phyloP scores from a whole-genome alignment of 83 land plant species.

The Isoetes engelmannii region DNA sequence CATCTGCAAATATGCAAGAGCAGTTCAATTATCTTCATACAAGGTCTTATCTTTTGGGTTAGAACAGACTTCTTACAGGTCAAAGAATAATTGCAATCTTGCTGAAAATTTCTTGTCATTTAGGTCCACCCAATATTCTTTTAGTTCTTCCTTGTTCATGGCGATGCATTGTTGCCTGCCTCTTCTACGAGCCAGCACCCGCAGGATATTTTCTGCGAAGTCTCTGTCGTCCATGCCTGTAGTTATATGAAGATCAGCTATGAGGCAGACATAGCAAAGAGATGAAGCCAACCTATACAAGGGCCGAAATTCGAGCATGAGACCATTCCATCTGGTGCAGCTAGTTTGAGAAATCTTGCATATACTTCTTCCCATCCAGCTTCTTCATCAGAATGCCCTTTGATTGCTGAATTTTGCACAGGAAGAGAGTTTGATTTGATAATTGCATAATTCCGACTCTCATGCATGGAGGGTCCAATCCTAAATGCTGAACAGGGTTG shows the following conservation, averaged over 20 bases:
- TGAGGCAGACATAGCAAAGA: not conserved
- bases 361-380: slow-evolving; percentile 19
- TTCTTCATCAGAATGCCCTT: slow-evolving; percentile 7
- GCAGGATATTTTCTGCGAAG: not conserved
- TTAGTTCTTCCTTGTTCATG: slow-evolving; percentile 15
- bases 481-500: too few species aligned
- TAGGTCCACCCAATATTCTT: not conserved
- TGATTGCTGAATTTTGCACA: too few species aligned
- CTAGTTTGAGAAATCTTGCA: slow-evolving; percentile 13
- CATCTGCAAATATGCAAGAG: not conserved
- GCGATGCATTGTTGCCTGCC: not conserved
- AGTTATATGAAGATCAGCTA: not conserved
- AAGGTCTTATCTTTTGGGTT: not conserved
- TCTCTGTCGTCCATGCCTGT: not conserved
- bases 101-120: not conserved
- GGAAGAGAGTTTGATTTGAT: too few species aligned
- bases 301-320: slow-evolving; percentile 9
- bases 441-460: too few species aligned
- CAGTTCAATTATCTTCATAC: not conserved
- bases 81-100: not conserved
- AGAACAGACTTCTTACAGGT: not conserved
- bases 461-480: too few species aligned
- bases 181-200: not conserved
- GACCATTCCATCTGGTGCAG: slow-evolving; percentile 10
- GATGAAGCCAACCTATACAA: slow-evolving; percentile 11